phyloP scores from a whole-genome alignment of 495 filamentous ascomycete genomes.

The Daldinia decipiens region DNA sequence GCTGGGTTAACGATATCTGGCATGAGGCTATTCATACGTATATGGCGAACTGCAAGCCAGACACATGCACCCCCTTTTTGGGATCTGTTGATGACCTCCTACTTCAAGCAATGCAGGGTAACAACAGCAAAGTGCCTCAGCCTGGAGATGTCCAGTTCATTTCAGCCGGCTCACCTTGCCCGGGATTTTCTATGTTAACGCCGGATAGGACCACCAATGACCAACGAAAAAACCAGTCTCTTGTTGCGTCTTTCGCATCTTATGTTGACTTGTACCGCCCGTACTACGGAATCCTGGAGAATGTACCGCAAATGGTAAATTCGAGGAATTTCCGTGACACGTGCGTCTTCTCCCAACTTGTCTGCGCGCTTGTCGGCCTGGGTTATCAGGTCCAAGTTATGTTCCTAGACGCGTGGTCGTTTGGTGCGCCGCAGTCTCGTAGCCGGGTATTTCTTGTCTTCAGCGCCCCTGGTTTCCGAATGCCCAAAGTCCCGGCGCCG shows the following conservation, averaged over 20 bases:
- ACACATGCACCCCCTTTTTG: constrained; percentile 59
- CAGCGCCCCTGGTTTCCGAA: constrained; percentile 67
- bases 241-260: constrained; percentile 77
- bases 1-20: constrained; percentile 72
- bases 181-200: constrained; percentile 74
- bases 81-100: constrained; percentile 79
- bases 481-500: constrained; percentile 62
- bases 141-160: constrained; percentile 73
- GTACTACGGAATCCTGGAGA: constrained; percentile 76
- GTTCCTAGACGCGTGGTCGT: constrained; percentile 73
- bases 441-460: constrained; percentile 73
- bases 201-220: constrained; percentile 54
- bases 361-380: constrained; percentile 74
- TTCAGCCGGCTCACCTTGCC: constrained; percentile 78
- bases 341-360: constrained; percentile 73
- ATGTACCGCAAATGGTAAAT: constrained; percentile 70
- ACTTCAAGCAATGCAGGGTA: constrained; percentile 61
- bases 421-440: constrained; percentile 69
- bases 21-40: constrained; percentile 73
- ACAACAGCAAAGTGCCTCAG: constrained; percentile 57
- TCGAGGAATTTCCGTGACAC: constrained; percentile 51
- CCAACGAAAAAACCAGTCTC: constrained; percentile 70
- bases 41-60: constrained; percentile 63
- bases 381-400: constrained; percentile 76
- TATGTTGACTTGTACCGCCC: constrained; percentile 79